Evolutionary conservation across 306 rosid genomes (phyloP).

Genomic region (Malus sieversii): DNA sequence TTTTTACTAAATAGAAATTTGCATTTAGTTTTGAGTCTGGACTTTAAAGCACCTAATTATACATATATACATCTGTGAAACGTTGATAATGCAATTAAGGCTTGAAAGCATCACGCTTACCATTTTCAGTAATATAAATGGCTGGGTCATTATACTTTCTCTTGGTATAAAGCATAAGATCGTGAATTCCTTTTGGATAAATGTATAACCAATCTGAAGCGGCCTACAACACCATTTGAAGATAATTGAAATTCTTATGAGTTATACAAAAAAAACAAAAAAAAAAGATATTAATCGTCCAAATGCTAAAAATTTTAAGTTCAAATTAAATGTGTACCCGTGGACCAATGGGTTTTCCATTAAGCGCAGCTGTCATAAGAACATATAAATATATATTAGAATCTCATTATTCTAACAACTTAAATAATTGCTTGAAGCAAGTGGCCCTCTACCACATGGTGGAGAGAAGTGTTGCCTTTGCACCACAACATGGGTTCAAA

Average conservation of each 20-base stretch:
- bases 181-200: constrained; percentile 22
- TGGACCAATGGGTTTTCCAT: constrained; percentile 44
- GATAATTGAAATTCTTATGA: background rate
- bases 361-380: constrained; percentile 21
- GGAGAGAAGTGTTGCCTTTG: too few species aligned
- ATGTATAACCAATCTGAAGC: constrained; percentile 19
- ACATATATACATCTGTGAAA: background rate
- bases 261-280: background rate
- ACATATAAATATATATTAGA: background rate
- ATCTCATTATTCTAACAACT: background rate
- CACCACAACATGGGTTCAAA: too few species aligned
- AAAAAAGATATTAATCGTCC: too few species aligned
- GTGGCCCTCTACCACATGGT: too few species aligned
- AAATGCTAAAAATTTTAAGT: background rate
- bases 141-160: constrained; percentile 24
- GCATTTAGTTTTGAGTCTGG: background rate
- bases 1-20: background rate
- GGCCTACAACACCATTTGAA: background rate
- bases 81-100: background rate
- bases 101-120: background rate
- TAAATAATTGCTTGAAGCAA: too few species aligned
- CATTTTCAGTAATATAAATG: constrained; percentile 34
- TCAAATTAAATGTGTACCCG: constrained; percentile 7
- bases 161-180: constrained; percentile 22
- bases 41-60: too few species aligned